Base-by-base conservation (phyloP, 805 yeast genomes). In the Millerozyma acaciae region DNA sequence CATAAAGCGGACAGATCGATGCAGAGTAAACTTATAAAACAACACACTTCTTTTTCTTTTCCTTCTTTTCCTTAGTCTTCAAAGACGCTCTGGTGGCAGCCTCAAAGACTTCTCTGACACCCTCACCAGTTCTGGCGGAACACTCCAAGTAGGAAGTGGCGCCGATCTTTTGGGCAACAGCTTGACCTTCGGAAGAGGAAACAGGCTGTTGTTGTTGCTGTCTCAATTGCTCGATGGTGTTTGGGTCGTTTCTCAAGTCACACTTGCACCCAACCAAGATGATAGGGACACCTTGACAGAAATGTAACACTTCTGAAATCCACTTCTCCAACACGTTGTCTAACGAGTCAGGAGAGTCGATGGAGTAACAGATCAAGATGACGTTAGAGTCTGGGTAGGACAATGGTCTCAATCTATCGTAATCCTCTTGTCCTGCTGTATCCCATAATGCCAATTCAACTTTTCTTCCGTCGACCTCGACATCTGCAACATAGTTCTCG, bases 401-500 rank as follows among this genome's bases (percentile, higher is more conserved):
- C 45, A 86, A 70, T 27, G 96, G 95, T 66, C 95, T 82, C 50
- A 86, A 71, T 64, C 96, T 84, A 63, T 87, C 96, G 59, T 88
- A 88, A 70, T 89, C 97, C 72, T 88, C 97, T 76, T 88, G 97
- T 45, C 97, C 97, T 36, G 97, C 96, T 48, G 96, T 88, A 87
- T 88, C 96, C 96, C 96, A 88, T 47, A 88, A 71, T 6, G 96
- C 95, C 62, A 88, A 71, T 60, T 89, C 96, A 38, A 90, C 97
- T 42, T 59, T 65, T 61, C 71, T 64, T 25, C 70, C 70, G 39
- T 65, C 71, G 24, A 65, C 96, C 45, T 64, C 70, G 38, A 90
- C 97, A 60, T 88, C 96, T 29, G 97, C 95, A 51, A 90, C 97
- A 63, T 90, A 93, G 72, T 89, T 93, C 62, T 90, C 97, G 55